These are phyloP conservation scores for Clonostachys rosea DNA, from an alignment of 2,329 filamentous ascomycete genomes.

Conservation along the genomic window DNA sequence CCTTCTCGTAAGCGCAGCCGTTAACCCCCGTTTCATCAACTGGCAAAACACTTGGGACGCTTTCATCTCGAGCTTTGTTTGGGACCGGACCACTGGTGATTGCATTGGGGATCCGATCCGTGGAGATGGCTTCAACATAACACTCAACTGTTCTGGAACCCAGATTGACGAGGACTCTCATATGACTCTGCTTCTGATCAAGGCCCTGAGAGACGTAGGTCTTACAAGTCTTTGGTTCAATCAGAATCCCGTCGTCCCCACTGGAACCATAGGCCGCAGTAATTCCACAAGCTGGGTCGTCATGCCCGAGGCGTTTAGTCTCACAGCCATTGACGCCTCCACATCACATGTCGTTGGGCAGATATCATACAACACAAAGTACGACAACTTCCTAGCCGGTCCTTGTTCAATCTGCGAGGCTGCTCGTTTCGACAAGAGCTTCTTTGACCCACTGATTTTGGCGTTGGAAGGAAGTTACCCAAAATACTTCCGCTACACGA, in stretches of 20 bases:
- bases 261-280: slow-evolving; percentile 12
- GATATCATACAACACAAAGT: slow-evolving; percentile 28
- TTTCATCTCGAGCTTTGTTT: slow-evolving; percentile 32
- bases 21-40: slow-evolving; percentile 32
- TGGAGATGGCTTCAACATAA: slow-evolving; percentile 27
- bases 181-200: slow-evolving; percentile 30
- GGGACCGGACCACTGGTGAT: slow-evolving; percentile 27
- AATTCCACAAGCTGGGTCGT: slow-evolving; percentile 26
- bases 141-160: slow-evolving; percentile 26
- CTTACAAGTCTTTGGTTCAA: slow-evolving; percentile 32
- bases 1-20: slow-evolving; percentile 20
- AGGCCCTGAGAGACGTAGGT: slow-evolving; percentile 28
- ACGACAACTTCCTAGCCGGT: slow-evolving; percentile 26
- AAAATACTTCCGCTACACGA: slow-evolving; percentile 27
- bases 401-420: slow-evolving; percentile 28
- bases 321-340: slow-evolving; percentile 23
- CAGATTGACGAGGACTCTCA: slow-evolving; percentile 31
- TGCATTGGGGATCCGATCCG: slow-evolving; percentile 23
- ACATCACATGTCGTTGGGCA: slow-evolving; percentile 23
- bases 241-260: slow-evolving; percentile 28
- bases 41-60: slow-evolving; percentile 30
- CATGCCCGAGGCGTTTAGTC: slow-evolving; percentile 29
- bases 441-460: slow-evolving; percentile 29
- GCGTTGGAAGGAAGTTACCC: slow-evolving; percentile 30
- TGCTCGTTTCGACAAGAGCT: slow-evolving; percentile 24